Conservation (phyloP, 768 basidiomycete species). For the Trametes coccinea region DNA sequence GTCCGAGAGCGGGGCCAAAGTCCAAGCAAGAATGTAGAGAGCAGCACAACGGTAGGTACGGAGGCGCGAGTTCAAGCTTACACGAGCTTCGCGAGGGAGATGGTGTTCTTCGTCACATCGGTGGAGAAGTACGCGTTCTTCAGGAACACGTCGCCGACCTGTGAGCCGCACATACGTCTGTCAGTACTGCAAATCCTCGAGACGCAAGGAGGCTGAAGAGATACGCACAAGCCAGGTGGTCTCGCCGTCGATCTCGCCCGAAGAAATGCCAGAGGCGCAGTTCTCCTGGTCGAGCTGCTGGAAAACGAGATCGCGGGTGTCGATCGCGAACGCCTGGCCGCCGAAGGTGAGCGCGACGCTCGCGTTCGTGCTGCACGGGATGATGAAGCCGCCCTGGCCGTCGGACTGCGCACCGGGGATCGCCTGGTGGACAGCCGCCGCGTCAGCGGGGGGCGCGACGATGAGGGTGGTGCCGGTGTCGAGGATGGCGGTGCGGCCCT, state of each 20-base stretch:
- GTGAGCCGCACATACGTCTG: slow-evolving; percentile 18
- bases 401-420: slow-evolving; percentile 58
- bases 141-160: slow-evolving; percentile 71
- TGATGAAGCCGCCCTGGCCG: slow-evolving; percentile 51
- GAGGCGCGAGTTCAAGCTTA: slow-evolving; percentile 22
- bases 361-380: slow-evolving; percentile 64
- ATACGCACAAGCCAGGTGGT: slow-evolving; percentile 67
- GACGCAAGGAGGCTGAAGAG: slow-evolving; percentile 1
- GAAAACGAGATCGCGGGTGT: slow-evolving; percentile 66
- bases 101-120: slow-evolving; percentile 54
- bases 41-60: background rate
- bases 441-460: slow-evolving; percentile 46
- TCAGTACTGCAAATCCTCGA: background rate
- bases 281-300: slow-evolving; percentile 47
- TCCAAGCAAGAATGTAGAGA: background rate
- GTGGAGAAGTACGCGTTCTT: slow-evolving; percentile 78
- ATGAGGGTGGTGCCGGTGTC: slow-evolving; percentile 52
- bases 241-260: slow-evolving; percentile 57
- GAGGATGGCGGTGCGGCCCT: slow-evolving; percentile 67
- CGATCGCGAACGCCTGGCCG: slow-evolving; percentile 58
- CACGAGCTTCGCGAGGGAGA: slow-evolving; percentile 59
- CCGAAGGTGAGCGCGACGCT: slow-evolving; percentile 59
- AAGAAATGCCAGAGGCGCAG: slow-evolving; percentile 71
- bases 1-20: slow-evolving; percentile 7
- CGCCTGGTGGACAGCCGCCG: slow-evolving; percentile 50